These are phyloP conservation scores for Acer negundo DNA, from an alignment of 345 rosid species.

Conservation along the genomic window DNA sequence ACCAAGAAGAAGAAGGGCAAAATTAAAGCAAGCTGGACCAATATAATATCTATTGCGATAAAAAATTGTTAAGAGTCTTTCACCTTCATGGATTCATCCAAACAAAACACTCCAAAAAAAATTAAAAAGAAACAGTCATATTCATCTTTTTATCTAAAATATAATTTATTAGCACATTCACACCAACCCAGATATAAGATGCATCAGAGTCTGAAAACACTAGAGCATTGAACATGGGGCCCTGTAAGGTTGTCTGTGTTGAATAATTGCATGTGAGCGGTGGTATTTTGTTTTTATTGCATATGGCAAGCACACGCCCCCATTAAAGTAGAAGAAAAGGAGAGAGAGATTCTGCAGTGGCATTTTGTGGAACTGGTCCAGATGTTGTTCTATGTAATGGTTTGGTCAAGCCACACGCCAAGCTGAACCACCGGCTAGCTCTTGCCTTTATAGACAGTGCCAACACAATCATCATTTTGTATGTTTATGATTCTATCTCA, in stretches of 20 bases:
- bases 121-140: background rate
- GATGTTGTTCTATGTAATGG: background rate
- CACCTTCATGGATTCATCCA: background rate
- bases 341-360: background rate
- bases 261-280: background rate
- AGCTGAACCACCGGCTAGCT: background rate
- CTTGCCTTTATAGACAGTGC: background rate
- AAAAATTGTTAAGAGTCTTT: background rate
- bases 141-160: background rate
- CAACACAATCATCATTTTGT: background rate
- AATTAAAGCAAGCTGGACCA: background rate
- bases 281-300: conserved; percentile 10
- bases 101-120: background rate
- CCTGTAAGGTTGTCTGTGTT: background rate
- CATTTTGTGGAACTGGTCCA: background rate
- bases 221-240: background rate
- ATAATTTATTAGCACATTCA: background rate
- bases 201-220: background rate
- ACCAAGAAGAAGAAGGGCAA: background rate
- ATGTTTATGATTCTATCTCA: background rate
- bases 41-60: background rate
- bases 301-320: conserved; percentile 20
- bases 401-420: background rate
- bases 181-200: background rate
- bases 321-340: conserved; percentile 2